Evolutionary conservation across 2,329 filamentous ascomycete genomes (phyloP).

Genomic region (Fusarium algeriense): DNA sequence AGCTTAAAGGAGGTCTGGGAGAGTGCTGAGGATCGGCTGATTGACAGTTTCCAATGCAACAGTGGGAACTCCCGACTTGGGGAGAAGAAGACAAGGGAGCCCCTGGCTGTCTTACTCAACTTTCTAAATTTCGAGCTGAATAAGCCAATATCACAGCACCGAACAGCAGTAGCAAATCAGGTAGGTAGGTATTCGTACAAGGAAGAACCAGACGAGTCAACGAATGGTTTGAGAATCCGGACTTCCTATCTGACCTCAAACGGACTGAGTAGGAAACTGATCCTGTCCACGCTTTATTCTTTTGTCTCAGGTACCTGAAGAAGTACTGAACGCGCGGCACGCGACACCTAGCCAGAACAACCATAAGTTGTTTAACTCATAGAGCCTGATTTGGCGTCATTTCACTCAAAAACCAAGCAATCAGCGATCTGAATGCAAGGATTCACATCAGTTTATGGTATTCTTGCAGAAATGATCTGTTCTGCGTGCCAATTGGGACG

Average conservation of each 20-base stretch:
- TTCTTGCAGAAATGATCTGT: not conserved
- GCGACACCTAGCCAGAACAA: conserved; percentile 26
- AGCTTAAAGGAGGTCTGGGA: not conserved
- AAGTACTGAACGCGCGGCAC: conserved; percentile 39
- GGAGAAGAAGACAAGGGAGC: conserved; percentile 11
- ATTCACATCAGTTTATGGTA: not conserved
- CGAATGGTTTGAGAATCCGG: not conserved
- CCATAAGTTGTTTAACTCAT: not conserved
- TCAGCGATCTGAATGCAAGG: not conserved
- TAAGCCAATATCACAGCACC: not conserved
- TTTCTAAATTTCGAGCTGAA: not conserved
- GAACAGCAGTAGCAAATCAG: not conserved
- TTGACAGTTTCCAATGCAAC: conserved; percentile 1
- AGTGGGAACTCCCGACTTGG: conserved; percentile 27
- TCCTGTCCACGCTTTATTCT: not conserved
- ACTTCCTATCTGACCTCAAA: conserved; percentile 4
- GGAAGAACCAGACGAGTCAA: not conserved
- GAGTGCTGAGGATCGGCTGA: conserved; percentile 34
- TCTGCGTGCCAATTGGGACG: not conserved
- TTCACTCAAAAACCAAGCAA: not conserved
- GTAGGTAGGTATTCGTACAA: not conserved
- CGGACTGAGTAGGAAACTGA: not conserved
- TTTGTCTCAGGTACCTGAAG: conserved; percentile 24
- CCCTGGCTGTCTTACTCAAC: not conserved
- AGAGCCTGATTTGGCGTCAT: conserved; percentile 1